Conservation (phyloP, 2,329 filamentous ascomycete genomes). For the Fusarium ambrosium region DNA sequence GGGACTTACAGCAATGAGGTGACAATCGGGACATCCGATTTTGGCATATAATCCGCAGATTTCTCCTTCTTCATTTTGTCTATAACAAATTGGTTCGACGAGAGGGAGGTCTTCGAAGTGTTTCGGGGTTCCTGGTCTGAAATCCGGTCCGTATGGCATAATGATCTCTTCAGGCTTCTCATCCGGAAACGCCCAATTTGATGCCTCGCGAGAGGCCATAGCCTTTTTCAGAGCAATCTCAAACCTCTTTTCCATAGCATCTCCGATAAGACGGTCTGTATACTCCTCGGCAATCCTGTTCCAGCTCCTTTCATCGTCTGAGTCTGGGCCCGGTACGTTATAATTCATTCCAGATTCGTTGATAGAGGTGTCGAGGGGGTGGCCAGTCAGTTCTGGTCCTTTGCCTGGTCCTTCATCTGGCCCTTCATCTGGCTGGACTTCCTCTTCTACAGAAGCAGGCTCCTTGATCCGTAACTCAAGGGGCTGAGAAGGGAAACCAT, state of each 20-base stretch:
- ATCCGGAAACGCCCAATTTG: neutral
- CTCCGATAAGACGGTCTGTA: no score
- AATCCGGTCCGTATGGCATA: neutral
- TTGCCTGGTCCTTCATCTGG: neutral
- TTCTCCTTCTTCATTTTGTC: neutral
- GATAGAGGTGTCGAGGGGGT: neutral
- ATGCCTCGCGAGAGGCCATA: neutral
- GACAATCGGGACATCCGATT: conserved; percentile 36
- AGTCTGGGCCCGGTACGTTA: neutral
- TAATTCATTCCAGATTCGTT: neutral
- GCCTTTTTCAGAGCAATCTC: neutral
- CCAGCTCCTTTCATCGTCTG: neutral
- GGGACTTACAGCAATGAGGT: conserved; percentile 37
- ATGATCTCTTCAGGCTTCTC: neutral
- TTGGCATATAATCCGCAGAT: conserved; percentile 15
- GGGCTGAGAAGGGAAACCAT: neutral
- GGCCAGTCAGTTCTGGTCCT: neutral
- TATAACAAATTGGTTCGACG: conserved; percentile 25
- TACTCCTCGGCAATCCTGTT: neutral
- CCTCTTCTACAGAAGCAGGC: neutral
- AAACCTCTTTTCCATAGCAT: neutral
- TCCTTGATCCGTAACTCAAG: neutral
- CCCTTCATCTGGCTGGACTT: neutral
- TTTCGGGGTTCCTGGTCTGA: neutral
- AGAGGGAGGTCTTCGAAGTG: neutral